These are phyloP conservation scores for Calocybe indica DNA, from an alignment of 768 basidiomycete species.

Conservation along the genomic window DNA sequence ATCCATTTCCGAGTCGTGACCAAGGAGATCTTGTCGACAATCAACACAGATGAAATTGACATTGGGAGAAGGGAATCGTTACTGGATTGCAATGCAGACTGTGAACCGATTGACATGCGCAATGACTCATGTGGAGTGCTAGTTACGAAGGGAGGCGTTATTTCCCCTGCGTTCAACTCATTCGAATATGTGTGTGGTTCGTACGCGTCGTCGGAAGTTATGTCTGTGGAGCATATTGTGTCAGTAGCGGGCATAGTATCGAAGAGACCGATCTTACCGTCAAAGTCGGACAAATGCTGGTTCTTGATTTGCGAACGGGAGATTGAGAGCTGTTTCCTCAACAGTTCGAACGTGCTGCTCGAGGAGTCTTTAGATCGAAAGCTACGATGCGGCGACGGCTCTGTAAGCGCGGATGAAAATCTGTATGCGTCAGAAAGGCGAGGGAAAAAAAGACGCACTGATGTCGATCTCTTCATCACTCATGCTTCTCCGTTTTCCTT, in stretches of 20 bases:
- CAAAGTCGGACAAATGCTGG: slow-evolving; percentile 21
- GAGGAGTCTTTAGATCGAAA: slow-evolving; percentile 24
- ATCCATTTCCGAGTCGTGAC: slow-evolving; percentile 71
- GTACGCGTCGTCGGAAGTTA: not conserved
- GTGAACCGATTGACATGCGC: slow-evolving; percentile 45
- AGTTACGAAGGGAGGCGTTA: slow-evolving; percentile 41
- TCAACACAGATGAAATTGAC: slow-evolving; percentile 7
- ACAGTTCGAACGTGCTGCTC: slow-evolving; percentile 34
- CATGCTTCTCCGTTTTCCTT: slow-evolving; percentile 50
- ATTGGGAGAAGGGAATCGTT: slow-evolving; percentile 11
- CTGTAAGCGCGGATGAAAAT: no score
- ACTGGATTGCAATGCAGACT: slow-evolving; percentile 54
- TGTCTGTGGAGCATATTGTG: slow-evolving; percentile 1
- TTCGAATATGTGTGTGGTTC: slow-evolving; percentile 1
- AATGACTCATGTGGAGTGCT: slow-evolving; percentile 54
- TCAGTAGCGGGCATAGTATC: not conserved
- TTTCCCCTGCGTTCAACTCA: slow-evolving; percentile 23
- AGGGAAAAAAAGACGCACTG: slow-evolving; percentile 32
- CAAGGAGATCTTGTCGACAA: slow-evolving; percentile 49
- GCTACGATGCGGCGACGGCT: no score
- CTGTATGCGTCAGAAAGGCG: not conserved
- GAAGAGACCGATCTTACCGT: slow-evolving; percentile 21
- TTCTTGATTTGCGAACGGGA: slow-evolving; percentile 31
- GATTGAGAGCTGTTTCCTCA: slow-evolving; percentile 39
- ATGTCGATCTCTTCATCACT: slow-evolving; percentile 67